Base-by-base conservation (phyloP, 768 basidiomycete genomes). In the Wakefieldia striispora region DNA sequence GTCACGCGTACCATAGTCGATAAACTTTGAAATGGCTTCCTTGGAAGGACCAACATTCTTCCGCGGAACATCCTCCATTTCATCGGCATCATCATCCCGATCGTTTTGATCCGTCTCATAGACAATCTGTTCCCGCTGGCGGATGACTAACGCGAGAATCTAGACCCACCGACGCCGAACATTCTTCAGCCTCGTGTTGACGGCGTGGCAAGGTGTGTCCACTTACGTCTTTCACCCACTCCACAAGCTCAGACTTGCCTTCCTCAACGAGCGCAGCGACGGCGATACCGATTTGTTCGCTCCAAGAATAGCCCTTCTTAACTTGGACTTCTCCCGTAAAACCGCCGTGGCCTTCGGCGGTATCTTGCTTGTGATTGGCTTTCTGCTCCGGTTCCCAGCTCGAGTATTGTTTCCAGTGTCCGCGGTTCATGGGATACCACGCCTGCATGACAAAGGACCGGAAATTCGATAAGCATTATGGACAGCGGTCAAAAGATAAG, bases 361-460 rank as follows among this genome's bases (percentile, higher is more conserved):
- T 49, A 42, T 72, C 57, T 12, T 24, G 58, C 45, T 46, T 63
- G 67, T 42, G 74, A 70, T 35, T 62, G 60, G 47, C 71, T 58
- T 70, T 83, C 54, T 55, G 57, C 34, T 75, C 74, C 0, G 85
- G 83, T 68, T 86, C 77, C 80, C 83, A 86, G 56, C 84, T 88
- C 8, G 89, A 91, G 63, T 78, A 88, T 59, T 83, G 81, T 69
- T 93, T 92, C 88, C 92, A 94, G 58, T 86, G 74, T 14, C 85
- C 83, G 56, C 87, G 79, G 67, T 90, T 91, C 74, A 90, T 95
- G 13, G 91, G 91, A 73, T 88, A 94, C 75, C 91, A 91, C 9
- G 84, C 84, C 91, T 93, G 58, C 39, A 24, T 45, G 36, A 39
- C 43, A 49, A 44, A 39, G 40, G 6, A 23, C 42, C 43, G 49